Evolutionary conservation across 2,329 filamentous ascomycete genomes (phyloP), one percentile per base, ranked within the genome.

Genomic region (Fusarium begoniae): DNA sequence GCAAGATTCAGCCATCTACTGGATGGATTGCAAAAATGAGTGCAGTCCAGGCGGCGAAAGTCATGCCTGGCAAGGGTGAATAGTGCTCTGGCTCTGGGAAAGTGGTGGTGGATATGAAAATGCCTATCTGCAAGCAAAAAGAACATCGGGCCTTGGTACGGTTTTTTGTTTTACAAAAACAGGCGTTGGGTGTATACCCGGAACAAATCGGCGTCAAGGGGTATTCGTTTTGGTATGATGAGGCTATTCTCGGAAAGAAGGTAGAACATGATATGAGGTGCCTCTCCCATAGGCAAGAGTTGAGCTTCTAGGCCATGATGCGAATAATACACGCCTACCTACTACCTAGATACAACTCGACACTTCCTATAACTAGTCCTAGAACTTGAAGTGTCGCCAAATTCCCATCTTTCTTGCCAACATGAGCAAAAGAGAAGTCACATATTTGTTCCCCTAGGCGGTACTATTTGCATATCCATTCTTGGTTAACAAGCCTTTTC

Each of bases 1-100:
- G 95, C 81, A 98, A 98, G 86, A 93, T 97, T 60, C 93, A 96
- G 81, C 96, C 96, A 5, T 92, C 94, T 26, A 86, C 92, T 22
- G 93, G 91, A 28, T 99, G 96, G 95, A 96, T 96, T 71, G 92
- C 93, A 75, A 99, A 99, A 87, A 97, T 99, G 92, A 96, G 95
- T 79, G 96, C 96, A 30, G 93, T 99, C 22, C 95, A 98, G 84
- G 96, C 95, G 4, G 94, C 95, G 53, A 98, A 98, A 86, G 95
- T 92, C 51, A 92, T 89, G 83, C 87, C 90, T 9, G 88, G 89
- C 30, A 90, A 89, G 81, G 85, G 86, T 55, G 88, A 90, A 78
- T 85, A 85, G 76, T 32, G 17, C 22, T 18, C 26, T 32, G 5
- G 44, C 20, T 9, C 8, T 6, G n/a, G 41, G 30, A 63, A 51